Evolutionary conservation across 805 yeast species (phyloP).

Genomic region (Candida coleopterorum): DNA sequence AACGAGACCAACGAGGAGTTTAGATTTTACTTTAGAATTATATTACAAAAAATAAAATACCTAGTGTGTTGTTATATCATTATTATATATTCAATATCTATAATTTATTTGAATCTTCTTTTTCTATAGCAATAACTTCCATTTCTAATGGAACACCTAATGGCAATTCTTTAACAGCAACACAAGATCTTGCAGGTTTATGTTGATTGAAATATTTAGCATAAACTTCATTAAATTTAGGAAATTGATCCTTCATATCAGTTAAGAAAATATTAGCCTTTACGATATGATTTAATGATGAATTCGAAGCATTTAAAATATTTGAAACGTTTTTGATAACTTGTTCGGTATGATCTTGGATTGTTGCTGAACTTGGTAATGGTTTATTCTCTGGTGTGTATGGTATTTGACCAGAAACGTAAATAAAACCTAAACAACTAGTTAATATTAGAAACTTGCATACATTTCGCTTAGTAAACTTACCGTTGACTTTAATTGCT

Average conservation of each 20-base stretch:
- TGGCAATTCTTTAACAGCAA: conserved; percentile 89
- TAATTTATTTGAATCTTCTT: conserved; percentile 17
- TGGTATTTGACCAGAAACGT: conserved; percentile 94
- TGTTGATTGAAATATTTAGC: conserved; percentile 68
- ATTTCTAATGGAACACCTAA: conserved; percentile 83
- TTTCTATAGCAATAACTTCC: conserved; percentile 86
- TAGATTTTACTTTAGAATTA: too few species aligned
- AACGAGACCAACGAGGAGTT: too few species aligned
- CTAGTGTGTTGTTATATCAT: too few species aligned
- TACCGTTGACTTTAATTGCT: conserved; percentile 81
- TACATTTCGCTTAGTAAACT: conserved; percentile 23
- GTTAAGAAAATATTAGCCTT: conserved; percentile 88
- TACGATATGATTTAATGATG: conserved; percentile 76
- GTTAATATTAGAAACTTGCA: too few species aligned
- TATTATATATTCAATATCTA: conserved; percentile 2
- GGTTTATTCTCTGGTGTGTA: conserved; percentile 77
- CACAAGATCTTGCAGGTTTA: conserved; percentile 97
- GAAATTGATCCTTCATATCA: conserved; percentile 77
- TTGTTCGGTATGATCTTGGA: conserved; percentile 75
- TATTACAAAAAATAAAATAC: too few species aligned
- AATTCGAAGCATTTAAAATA: conserved; percentile 80
- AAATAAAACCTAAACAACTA: conserved; percentile 67
- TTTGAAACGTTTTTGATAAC: conserved; percentile 61
- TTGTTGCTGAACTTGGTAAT: conserved; percentile 60
- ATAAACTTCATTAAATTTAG: conserved; percentile 81